Conservation (phyloP, 805 yeast species). For the Cyberlindnera xishuangbannaensis region DNA sequence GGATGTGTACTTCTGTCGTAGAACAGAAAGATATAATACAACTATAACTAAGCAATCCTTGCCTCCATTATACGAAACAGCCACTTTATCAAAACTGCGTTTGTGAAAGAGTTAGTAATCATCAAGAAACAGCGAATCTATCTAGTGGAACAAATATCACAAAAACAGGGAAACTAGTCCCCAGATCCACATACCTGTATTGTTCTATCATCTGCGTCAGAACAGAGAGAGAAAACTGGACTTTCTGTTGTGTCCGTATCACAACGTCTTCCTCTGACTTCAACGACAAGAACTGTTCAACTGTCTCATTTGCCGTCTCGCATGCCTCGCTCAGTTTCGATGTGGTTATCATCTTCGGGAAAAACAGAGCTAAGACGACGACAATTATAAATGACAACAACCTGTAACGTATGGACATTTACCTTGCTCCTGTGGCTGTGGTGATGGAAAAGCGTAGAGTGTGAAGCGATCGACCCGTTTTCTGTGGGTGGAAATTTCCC, state of each 20-base stretch:
- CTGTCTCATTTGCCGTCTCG: slow-evolving; percentile 3
- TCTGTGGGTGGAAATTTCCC: no score
- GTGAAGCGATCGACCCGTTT: no score
- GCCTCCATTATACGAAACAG: slow-evolving; percentile 92
- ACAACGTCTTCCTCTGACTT: background rate
- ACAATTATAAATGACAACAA: no score
- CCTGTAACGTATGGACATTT: no score
- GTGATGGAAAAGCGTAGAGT: no score
- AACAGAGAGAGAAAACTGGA: slow-evolving; percentile 1
- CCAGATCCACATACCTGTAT: slow-evolving; percentile 6
- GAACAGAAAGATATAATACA: slow-evolving; percentile 60
- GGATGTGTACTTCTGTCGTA: slow-evolving; percentile 25
- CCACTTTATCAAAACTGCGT: slow-evolving; percentile 38
- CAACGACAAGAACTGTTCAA: background rate
- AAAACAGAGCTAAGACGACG: no score
- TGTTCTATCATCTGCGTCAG: slow-evolving; percentile 1
- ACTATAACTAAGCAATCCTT: slow-evolving; percentile 93
- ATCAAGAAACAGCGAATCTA: background rate
- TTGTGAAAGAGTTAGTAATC: slow-evolving; percentile 2
- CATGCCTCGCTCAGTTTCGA: no score
- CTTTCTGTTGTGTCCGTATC: slow-evolving; percentile 3
- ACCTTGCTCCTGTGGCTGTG: no score
- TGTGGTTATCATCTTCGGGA: no score
- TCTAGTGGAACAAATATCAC: no score
- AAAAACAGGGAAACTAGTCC: no score